Evolutionary conservation across 2,329 filamentous ascomycete genomes (phyloP).

Genomic region (Emergomyces orientalis): DNA sequence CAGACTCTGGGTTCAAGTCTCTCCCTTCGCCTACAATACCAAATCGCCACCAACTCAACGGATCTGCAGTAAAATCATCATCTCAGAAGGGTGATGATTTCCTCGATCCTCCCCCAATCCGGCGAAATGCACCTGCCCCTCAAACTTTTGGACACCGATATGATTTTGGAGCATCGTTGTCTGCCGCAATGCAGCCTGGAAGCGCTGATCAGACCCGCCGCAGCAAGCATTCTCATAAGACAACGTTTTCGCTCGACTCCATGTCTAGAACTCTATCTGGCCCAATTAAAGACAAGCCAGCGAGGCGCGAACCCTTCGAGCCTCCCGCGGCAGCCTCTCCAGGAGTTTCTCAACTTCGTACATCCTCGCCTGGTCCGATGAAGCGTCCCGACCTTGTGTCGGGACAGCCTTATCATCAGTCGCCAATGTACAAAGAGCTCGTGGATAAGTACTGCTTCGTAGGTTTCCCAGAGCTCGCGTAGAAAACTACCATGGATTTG

Average conservation of each 20-base stretch:
- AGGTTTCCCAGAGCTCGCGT: constrained; percentile 47
- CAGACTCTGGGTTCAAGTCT: constrained; percentile 59
- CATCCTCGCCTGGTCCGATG: constrained; percentile 3
- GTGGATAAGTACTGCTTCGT: constrained; percentile 99
- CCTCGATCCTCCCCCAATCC: constrained; percentile 44
- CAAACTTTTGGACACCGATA: constrained; percentile 87
- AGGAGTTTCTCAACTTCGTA: not conserved
- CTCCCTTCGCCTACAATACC: constrained; percentile 7
- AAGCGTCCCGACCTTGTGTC: constrained; percentile 19
- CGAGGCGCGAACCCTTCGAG: not conserved
- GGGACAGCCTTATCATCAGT: constrained; percentile 63
- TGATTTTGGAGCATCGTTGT: constrained; percentile 88
- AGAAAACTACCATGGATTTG: not conserved
- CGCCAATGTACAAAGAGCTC: constrained; percentile 88
- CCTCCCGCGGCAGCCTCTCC: not conserved
- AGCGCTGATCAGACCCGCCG: constrained; percentile 48
- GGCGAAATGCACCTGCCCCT: constrained; percentile 43
- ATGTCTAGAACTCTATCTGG: constrained; percentile 16
- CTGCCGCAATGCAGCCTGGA: constrained; percentile 61
- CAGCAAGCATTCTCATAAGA: constrained; percentile 46
- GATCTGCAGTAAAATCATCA: not conserved
- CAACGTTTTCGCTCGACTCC: constrained; percentile 51
- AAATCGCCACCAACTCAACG: constrained; percentile 2
- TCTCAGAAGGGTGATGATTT: constrained; percentile 54
- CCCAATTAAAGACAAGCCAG: not conserved